Percentiles rank a stretch among this genome's conserved stretches.
Conservation (phyloP, 2,329 filamentous ascomycete genomes). For the Hyphodiscus sp. region DNA sequence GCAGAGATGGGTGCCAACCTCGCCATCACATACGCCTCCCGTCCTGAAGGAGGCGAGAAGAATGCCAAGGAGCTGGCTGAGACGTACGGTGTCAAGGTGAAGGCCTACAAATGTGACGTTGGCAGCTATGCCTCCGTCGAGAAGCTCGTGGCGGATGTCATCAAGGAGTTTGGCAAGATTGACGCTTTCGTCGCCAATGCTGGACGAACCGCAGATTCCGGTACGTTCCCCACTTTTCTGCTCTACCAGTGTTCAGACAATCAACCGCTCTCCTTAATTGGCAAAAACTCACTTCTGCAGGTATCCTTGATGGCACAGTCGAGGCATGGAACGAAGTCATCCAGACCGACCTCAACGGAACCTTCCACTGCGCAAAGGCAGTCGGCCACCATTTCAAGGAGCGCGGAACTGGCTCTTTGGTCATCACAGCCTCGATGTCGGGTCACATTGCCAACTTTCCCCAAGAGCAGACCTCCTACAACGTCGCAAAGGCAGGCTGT, state of each 20-base stretch:
- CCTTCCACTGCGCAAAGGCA: slow-evolving; percentile 61
- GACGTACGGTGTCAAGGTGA: slow-evolving; percentile 57
- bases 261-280: not conserved
- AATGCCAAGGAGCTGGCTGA: slow-evolving; percentile 55
- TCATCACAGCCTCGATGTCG: slow-evolving; percentile 60
- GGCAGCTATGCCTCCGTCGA: slow-evolving; percentile 47
- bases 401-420: slow-evolving; percentile 55
- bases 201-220: slow-evolving; percentile 61
- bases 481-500: slow-evolving; percentile 59
- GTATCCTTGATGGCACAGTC: slow-evolving; percentile 58
- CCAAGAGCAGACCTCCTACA: slow-evolving; percentile 61
- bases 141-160: slow-evolving; percentile 48
- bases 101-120: slow-evolving; percentile 61
- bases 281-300: not conserved
- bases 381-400: slow-evolving; percentile 62
- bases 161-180: slow-evolving; percentile 64
- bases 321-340: slow-evolving; percentile 61
- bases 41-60: slow-evolving; percentile 55
- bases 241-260: not conserved
- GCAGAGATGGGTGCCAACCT: slow-evolving; percentile 59
- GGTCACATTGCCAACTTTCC: slow-evolving; percentile 50
- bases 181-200: slow-evolving; percentile 65
- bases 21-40: slow-evolving; percentile 61
- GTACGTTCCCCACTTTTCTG: slow-evolving; percentile 24
- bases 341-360: slow-evolving; percentile 60